Percentiles rank a stretch among this genome's conserved stretches.
Evolutionary conservation across 805 yeast genomes (phyloP).

Genomic region (Candida bentonensis): DNA sequence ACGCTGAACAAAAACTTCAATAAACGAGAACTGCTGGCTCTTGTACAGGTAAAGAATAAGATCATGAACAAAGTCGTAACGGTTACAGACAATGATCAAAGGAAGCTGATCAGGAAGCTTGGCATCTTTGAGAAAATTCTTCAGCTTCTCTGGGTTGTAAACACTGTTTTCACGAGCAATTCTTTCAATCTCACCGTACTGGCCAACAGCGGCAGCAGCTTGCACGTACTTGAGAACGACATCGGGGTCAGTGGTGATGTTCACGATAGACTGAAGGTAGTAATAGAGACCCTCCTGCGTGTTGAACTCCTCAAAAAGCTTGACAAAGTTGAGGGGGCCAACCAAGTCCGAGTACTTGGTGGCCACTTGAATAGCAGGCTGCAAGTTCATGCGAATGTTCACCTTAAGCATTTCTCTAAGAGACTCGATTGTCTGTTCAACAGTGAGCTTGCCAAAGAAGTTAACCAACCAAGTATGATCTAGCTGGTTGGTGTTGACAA

Average conservation of each 20-base stretch:
- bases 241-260: conserved; percentile 83
- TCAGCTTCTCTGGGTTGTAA: conserved; percentile 93
- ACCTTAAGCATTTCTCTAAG: conserved; percentile 71
- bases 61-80: conserved; percentile 84
- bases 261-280: conserved; percentile 85
- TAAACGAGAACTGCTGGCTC: conserved; percentile 88
- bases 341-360: conserved; percentile 90
- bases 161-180: conserved; percentile 87
- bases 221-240: conserved; percentile 94
- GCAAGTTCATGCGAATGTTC: conserved; percentile 76
- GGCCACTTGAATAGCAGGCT: conserved; percentile 89
- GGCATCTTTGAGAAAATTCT: conserved; percentile 91
- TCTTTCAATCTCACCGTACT: conserved; percentile 88
- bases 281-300: conserved; percentile 89
- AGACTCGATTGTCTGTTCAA: conserved; percentile 82
- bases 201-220: conserved; percentile 83
- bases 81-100: conserved; percentile 89
- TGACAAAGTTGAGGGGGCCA: conserved; percentile 74
- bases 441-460: conserved; percentile 86
- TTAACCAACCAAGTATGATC: conserved; percentile 89
- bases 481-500: conserved; percentile 65
- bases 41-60: conserved; percentile 86
- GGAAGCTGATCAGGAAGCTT: conserved; percentile 92
- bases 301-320: conserved; percentile 85
- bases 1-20: conserved; percentile 95